Evolutionary conservation across 2,329 filamentous ascomycete species (phyloP).

Genomic region (Colletotrichum musicola): DNA sequence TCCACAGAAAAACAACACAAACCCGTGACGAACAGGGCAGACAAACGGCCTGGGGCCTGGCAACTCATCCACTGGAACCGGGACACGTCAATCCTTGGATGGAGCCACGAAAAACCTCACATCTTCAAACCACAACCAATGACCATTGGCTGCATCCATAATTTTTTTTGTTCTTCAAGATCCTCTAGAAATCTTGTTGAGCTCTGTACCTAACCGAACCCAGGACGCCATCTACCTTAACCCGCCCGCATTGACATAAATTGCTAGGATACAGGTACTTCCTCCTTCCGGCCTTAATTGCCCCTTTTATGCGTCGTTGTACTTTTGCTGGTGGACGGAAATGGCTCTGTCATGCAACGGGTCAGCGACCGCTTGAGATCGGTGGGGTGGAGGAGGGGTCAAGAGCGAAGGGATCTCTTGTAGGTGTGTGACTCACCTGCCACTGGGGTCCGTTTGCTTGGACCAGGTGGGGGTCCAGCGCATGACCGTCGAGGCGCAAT

Average conservation of each 20-base stretch:
- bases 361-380: constrained; percentile 22
- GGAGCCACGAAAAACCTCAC: neutral
- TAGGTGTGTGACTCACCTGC: constrained; percentile 70
- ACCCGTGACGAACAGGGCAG: constrained; percentile 17
- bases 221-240: constrained; percentile 35
- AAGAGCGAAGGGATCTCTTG: too few relatives aligned
- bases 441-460: constrained; percentile 94
- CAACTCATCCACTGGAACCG: too few relatives aligned
- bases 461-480: constrained; percentile 98
- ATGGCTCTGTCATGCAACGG: constrained; percentile 71
- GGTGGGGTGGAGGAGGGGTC: too few relatives aligned
- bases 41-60: neutral
- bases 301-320: constrained; percentile 61
- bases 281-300: constrained; percentile 23
- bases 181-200: constrained; percentile 34
- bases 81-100: neutral
- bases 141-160: neutral
- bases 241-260: constrained; percentile 34
- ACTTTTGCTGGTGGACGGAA: constrained; percentile 80
- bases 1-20: neutral
- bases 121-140: neutral
- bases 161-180: constrained; percentile 3
- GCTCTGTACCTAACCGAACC: constrained; percentile 32
- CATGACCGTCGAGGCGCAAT: constrained; percentile 93
- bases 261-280: constrained; percentile 33